phyloP scores from a whole-genome alignment of 192 early-diverging fungal species.

The Phycomyces nitens region DNA sequence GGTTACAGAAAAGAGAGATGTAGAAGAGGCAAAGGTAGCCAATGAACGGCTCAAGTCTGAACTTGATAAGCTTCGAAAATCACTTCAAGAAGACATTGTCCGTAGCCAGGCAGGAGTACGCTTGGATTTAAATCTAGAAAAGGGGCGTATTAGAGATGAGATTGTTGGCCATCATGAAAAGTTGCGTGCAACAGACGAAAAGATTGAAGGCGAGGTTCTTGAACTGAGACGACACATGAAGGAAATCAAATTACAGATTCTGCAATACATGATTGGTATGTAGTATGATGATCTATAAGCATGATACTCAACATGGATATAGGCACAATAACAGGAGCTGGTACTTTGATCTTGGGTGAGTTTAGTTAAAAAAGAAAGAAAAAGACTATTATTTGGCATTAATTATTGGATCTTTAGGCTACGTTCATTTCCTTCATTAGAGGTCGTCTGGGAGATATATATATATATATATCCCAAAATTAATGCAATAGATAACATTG shows the following conservation, averaged over 20 bases:
- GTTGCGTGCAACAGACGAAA: constrained; percentile 81
- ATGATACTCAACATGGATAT: background rate
- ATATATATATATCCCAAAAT: no score
- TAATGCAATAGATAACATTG: no score
- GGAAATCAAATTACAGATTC: constrained; percentile 79
- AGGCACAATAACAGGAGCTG: constrained; percentile 76
- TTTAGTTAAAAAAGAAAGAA: background rate
- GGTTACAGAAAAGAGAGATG: constrained; percentile 89
- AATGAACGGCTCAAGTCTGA: constrained; percentile 75
- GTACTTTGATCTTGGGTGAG: constrained; percentile 69
- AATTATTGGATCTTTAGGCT: constrained; percentile 1
- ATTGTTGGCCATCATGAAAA: constrained; percentile 77
- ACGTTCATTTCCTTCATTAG: constrained; percentile 19
- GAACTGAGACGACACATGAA: constrained; percentile 82
- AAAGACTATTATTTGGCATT: no score
- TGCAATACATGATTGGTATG: constrained; percentile 78
- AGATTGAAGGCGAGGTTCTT: constrained; percentile 87
- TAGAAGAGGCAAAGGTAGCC: constrained; percentile 75
- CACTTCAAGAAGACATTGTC: constrained; percentile 78
- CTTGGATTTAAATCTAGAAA: constrained; percentile 86
- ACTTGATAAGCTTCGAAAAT: constrained; percentile 80
- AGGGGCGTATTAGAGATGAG: constrained; percentile 84
- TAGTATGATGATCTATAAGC: no score
- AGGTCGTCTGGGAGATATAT: no score
- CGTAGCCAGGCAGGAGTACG: constrained; percentile 80